Evolutionary conservation across 2,329 filamentous ascomycete species (phyloP).

Genomic region (Incumbomyces delicatus): DNA sequence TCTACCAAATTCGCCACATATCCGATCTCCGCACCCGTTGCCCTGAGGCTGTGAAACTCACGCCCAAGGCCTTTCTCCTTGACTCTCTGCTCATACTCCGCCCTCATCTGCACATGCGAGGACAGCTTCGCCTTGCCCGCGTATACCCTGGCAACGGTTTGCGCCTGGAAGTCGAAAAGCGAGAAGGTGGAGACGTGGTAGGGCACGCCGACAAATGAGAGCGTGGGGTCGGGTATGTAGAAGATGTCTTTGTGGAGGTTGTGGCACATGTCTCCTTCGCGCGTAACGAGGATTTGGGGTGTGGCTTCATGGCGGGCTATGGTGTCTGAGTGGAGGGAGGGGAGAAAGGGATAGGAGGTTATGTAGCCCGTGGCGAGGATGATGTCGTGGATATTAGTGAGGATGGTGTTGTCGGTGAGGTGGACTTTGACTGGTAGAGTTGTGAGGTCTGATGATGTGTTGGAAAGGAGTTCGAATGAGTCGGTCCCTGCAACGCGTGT

Average conservation of each 20-base stretch:
- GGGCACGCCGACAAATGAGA: constrained; percentile 55
- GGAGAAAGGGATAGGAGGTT: constrained; percentile 56
- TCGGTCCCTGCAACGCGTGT: constrained; percentile 44
- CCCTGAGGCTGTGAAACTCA: constrained; percentile 30
- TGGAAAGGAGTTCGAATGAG: constrained; percentile 31
- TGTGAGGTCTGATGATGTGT: background rate
- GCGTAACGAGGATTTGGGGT: constrained; percentile 46
- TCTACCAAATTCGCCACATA: constrained; percentile 27
- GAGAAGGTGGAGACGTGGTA: constrained; percentile 60
- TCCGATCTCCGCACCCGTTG: constrained; percentile 23
- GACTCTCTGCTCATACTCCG: constrained; percentile 24
- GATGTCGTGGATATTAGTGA: constrained; percentile 51
- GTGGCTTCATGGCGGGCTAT: constrained; percentile 38
- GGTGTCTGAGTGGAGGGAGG: constrained; percentile 39
- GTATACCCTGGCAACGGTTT: constrained; percentile 49
- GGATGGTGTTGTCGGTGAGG: constrained; percentile 42
- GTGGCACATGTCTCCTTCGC: constrained; percentile 52
- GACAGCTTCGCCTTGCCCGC: constrained; percentile 44
- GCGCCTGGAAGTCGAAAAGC: constrained; percentile 60
- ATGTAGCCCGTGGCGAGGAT: constrained; percentile 62
- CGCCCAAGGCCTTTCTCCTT: constrained; percentile 24
- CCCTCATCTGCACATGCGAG: constrained; percentile 27
- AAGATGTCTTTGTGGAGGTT: constrained; percentile 64
- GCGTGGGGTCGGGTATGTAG: constrained; percentile 56
- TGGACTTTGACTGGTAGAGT: constrained; percentile 41